A percentile compares a stretch with the other conserved stretches of the same genome.
Evolutionary conservation across 2,329 filamentous ascomycete species (phyloP).

Genomic region (Penicillium sp.): DNA sequence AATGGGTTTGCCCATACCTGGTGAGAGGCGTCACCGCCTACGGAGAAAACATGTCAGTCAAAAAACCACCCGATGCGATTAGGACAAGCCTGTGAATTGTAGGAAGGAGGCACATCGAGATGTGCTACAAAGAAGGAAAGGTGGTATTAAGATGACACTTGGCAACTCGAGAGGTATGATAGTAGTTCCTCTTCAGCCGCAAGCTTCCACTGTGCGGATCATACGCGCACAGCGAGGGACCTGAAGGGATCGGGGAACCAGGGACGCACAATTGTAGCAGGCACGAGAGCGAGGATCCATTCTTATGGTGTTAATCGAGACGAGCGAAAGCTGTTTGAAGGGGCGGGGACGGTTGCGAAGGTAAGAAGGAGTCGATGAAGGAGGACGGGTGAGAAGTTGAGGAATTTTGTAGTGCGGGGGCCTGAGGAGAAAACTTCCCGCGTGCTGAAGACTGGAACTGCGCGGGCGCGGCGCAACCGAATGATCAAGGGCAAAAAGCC

Average conservation of each 20-base stretch:
- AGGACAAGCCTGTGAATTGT: not conserved
- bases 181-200: too few relatives aligned
- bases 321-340: conserved; percentile 1
- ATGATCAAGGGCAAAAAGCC: too few relatives aligned
- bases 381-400: conserved; percentile 13
- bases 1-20: conserved; percentile 60
- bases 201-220: conserved; percentile 13
- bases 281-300: conserved; percentile 55
- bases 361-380: conserved; percentile 7
- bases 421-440: conserved; percentile 21
- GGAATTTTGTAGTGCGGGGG: conserved; percentile 25
- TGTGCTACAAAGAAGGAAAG: too few relatives aligned
- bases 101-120: too few relatives aligned
- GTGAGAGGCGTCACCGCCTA: conserved; percentile 70
- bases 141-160: too few relatives aligned
- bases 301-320: conserved; percentile 18
- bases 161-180: too few relatives aligned
- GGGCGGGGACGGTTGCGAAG: conserved; percentile 6
- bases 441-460: conserved; percentile 1
- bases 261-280: conserved; percentile 59
- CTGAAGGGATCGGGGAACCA: conserved; percentile 2
- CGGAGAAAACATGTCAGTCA: conserved; percentile 25
- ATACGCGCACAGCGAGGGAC: conserved; percentile 12
- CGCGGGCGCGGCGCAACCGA: not conserved
- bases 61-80: conserved; percentile 3